Percentiles rank a stretch among this genome's conserved stretches.
These are phyloP conservation scores for Thoreauomyces humboldtii DNA, from an alignment of 192 early-diverging fungal species.

Conservation along the genomic window DNA sequence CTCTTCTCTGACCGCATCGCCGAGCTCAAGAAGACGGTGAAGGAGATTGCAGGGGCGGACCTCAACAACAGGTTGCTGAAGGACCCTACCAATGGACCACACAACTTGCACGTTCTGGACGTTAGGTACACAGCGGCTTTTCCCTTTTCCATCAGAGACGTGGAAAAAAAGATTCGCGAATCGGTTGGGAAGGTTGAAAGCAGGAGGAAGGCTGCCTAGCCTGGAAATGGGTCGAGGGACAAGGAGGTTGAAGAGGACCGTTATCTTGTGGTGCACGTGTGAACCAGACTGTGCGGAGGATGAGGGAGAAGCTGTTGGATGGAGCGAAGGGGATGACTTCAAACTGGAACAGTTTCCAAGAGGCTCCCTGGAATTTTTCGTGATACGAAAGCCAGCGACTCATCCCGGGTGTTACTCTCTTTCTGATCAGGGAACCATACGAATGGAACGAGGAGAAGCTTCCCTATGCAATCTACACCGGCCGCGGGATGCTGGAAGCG, in stretches of 20 bases:
- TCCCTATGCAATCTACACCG: constrained; percentile 47
- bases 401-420: not conserved
- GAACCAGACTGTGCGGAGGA: too few relatives aligned
- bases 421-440: constrained; percentile 37
- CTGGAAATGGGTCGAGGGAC: too few relatives aligned
- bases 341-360: not conserved
- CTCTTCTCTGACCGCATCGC: constrained; percentile 39
- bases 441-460: constrained; percentile 52
- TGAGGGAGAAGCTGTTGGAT: not conserved
- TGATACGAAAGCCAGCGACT: not conserved
- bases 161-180: too few relatives aligned
- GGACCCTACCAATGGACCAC: constrained; percentile 23
- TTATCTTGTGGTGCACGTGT: too few relatives aligned
- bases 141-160: too few relatives aligned
- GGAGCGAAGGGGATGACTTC: not conserved
- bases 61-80: constrained; percentile 21
- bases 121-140: too few relatives aligned
- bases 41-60: constrained; percentile 24
- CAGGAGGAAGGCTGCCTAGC: not conserved
- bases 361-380: not conserved
- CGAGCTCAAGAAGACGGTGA: constrained; percentile 18
- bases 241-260: too few relatives aligned
- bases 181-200: not conserved
- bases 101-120: constrained; percentile 40
- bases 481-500: constrained; percentile 44